Evolutionary conservation across 805 yeast genomes (phyloP).

Genomic region (Spathaspora sp.): DNA sequence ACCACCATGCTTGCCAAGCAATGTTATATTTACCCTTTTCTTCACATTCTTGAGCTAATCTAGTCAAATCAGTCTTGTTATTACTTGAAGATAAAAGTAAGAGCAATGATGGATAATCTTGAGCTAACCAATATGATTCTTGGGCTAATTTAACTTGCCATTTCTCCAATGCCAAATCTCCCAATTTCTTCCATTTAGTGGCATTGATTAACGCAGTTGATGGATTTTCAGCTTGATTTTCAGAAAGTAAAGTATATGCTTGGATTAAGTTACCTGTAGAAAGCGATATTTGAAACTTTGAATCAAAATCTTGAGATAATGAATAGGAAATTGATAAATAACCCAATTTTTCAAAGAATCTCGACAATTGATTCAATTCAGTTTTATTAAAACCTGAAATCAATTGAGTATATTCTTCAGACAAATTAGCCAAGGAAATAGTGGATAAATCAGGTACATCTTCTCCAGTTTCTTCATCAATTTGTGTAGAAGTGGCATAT

Average conservation of each 20-base stretch:
- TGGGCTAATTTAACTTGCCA: constrained; percentile 84
- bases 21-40: constrained; percentile 79
- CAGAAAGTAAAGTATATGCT: constrained; percentile 54
- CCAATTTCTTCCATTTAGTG: constrained; percentile 83
- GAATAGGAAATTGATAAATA: constrained; percentile 77
- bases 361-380: constrained; percentile 74
- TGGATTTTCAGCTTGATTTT: constrained; percentile 43
- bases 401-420: constrained; percentile 44
- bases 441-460: constrained; percentile 33
- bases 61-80: constrained; percentile 53
- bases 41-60: constrained; percentile 65
- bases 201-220: constrained; percentile 35
- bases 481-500: constrained; percentile 25
- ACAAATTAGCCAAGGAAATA: constrained; percentile 53
- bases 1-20: constrained; percentile 91
- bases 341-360: constrained; percentile 93
- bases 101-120: constrained; percentile 78
- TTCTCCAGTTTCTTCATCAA: constrained; percentile 38
- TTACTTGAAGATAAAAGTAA: constrained; percentile 81
- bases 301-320: constrained; percentile 83
- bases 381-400: constrained; percentile 60
- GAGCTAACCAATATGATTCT: constrained; percentile 71
- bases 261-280: constrained; percentile 65
- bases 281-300: constrained; percentile 85
- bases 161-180: constrained; percentile 74